Conservation (phyloP, 1,139 yeast genomes). For the Saccharomycopsis hybrid region DNA sequence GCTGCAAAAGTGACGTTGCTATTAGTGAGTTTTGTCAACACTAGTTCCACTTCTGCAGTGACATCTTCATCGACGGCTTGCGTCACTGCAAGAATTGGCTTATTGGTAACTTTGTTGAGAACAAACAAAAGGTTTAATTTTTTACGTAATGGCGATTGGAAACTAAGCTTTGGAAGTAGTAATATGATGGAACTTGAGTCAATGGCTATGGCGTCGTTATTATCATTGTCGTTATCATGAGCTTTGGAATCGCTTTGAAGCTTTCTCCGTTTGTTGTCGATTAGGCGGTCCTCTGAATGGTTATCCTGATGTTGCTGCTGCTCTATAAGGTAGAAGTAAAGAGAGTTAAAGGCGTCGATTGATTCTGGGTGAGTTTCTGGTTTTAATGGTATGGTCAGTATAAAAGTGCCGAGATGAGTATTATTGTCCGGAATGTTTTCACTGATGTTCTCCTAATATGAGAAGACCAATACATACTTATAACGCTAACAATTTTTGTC, state of each 20-base stretch:
- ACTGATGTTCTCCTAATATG: too few relatives aligned
- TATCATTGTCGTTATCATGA: not conserved
- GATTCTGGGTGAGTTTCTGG: constrained; percentile 20
- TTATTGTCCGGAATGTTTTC: too few relatives aligned
- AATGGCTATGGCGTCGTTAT: not conserved
- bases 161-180: constrained; percentile 41
- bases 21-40: constrained; percentile 29
- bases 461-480: too few relatives aligned
- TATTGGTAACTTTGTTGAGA: constrained; percentile 29
- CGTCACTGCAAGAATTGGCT: constrained; percentile 36
- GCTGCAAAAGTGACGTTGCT: constrained; percentile 39
- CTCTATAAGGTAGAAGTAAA: constrained; percentile 19
- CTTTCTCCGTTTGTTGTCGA: constrained; percentile 15
- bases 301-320: constrained; percentile 27
- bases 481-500: constrained; percentile 25
- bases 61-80: constrained; percentile 31
- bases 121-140: constrained; percentile 37
- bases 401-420: too few relatives aligned
- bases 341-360: constrained; percentile 13
- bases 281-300: too few relatives aligned
- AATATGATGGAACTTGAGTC: constrained; percentile 36
- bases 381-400: too few relatives aligned
- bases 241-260: not conserved
- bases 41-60: constrained; percentile 31
- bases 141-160: constrained; percentile 46